phyloP scores from a whole-genome alignment of 2,329 filamentous ascomycete species.

The Teratosphaeria pseudoeucalypti region DNA sequence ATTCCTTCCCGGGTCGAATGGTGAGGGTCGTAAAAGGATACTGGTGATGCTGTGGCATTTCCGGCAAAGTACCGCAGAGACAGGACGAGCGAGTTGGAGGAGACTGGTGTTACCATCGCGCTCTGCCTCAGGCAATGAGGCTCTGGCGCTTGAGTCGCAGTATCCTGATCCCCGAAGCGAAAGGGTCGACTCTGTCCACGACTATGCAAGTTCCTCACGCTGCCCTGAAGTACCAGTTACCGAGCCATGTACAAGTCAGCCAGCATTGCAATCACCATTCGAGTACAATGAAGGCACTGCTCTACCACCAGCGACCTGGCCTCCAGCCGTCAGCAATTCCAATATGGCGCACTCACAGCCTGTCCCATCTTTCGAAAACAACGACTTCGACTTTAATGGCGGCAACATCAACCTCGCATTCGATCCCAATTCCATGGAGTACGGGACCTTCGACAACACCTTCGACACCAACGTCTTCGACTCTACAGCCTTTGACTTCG shows the following conservation, averaged over 20 bases:
- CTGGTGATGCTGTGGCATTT: slow-evolving; percentile 23
- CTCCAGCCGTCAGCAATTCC: slow-evolving; percentile 10
- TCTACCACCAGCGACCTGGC: slow-evolving; percentile 19
- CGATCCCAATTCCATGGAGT: slow-evolving; percentile 15
- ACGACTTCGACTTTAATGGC: slow-evolving; percentile 31
- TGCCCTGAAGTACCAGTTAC: slow-evolving; percentile 6
- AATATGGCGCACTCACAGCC: slow-evolving; percentile 7
- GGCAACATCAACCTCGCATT: slow-evolving; percentile 32
- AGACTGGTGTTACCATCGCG: slow-evolving; percentile 12
- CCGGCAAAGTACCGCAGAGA: slow-evolving; percentile 11
- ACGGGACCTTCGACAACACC: slow-evolving; percentile 3
- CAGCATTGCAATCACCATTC: slow-evolving; percentile 21
- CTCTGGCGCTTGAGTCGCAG: background rate
- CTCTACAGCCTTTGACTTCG: slow-evolving; percentile 21
- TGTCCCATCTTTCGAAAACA: slow-evolving; percentile 16
- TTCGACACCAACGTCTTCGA: slow-evolving; percentile 18
- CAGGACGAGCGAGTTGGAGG: slow-evolving; percentile 20
- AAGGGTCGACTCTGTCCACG: slow-evolving; percentile 14
- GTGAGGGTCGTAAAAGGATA: slow-evolving; percentile 19
- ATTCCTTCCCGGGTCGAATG: slow-evolving; percentile 26
- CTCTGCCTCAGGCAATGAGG: background rate
- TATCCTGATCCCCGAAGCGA: slow-evolving; percentile 8
- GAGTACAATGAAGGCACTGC: slow-evolving; percentile 21
- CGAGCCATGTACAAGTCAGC: slow-evolving; percentile 3
- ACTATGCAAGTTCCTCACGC: slow-evolving; percentile 7